phyloP scores from a whole-genome alignment of 495 filamentous ascomycete species.

The Clohesyomyces aquaticus region DNA sequence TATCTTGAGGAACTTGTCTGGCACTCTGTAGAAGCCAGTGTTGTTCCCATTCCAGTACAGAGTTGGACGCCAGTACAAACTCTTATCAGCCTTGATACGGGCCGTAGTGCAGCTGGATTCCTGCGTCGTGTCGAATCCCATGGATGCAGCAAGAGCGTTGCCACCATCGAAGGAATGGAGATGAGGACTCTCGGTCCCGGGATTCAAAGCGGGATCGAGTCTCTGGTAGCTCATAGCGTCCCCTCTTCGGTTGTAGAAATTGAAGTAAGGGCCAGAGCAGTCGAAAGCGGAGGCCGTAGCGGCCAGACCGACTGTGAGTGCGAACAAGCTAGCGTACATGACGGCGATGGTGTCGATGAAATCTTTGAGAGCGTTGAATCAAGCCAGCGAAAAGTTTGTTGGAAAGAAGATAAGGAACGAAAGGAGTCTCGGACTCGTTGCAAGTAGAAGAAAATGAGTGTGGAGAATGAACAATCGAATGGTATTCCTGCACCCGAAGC shows the following conservation, averaged over 20 bases:
- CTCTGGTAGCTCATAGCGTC: conserved; percentile 33
- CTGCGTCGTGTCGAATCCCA: conserved; percentile 29
- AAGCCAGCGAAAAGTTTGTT: background rate
- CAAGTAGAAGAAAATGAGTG: background rate
- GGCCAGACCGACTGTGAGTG: conserved; percentile 28
- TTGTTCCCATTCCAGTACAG: conserved; percentile 39
- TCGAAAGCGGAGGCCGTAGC: conserved; percentile 33
- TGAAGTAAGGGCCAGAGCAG: conserved; percentile 38
- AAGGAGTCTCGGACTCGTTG: conserved; percentile 36
- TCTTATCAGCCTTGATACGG: conserved; percentile 37
- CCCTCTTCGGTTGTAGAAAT: conserved; percentile 38
- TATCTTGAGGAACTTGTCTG: conserved; percentile 34
- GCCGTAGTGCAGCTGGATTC: conserved; percentile 33
- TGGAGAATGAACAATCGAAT: conserved; percentile 21
- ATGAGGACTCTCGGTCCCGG: conserved; percentile 33
- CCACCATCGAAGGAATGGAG: conserved; percentile 41
- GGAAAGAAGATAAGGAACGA: conserved; percentile 21
- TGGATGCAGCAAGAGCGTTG: conserved; percentile 24
- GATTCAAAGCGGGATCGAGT: conserved; percentile 34
- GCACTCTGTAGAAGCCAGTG: conserved; percentile 37
- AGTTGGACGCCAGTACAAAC: conserved; percentile 38
- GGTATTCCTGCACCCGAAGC: conserved; percentile 40
- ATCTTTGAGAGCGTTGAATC: background rate
- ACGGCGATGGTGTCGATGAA: conserved; percentile 9
- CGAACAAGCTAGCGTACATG: conserved; percentile 24